Conservation (phyloP, 1,284 basidiomycete species). For the Athelia sp. region DNA sequence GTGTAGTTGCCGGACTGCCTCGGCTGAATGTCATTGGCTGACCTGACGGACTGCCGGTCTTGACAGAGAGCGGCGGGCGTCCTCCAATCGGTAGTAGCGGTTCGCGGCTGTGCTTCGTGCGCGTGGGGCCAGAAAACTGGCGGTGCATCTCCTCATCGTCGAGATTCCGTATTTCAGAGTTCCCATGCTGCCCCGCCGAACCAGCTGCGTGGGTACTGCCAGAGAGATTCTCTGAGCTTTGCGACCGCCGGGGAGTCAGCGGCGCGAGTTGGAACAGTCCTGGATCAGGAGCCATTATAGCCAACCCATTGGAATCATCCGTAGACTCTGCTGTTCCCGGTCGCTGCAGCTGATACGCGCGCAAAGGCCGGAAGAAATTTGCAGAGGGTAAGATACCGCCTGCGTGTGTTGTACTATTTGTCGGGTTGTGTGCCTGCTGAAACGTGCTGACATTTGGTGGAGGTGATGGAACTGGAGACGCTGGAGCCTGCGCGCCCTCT, state of each 20-base stretch:
- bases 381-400: not conserved
- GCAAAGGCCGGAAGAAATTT: not conserved
- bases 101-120: conserved; percentile 56
- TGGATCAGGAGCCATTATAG: conserved; percentile 1
- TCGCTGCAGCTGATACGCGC: not conserved
- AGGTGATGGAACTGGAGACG: not conserved
- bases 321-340: not conserved
- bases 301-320: not conserved
- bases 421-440: conserved; percentile 1
- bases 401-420: conserved; percentile 1
- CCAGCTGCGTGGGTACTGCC: not conserved
- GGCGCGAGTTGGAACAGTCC: not conserved
- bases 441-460: not conserved
- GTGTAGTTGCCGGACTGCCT: not conserved
- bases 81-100: conserved; percentile 53
- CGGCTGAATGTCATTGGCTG: not conserved
- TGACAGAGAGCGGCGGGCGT: conserved; percentile 11
- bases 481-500: not conserved
- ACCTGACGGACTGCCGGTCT: conserved; percentile 10
- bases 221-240: not conserved
- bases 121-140: not conserved
- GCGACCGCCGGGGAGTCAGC: not conserved
- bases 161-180: not conserved
- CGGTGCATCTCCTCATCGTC: not conserved
- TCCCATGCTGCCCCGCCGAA: not conserved